Evolutionary conservation across 1,284 basidiomycete genomes (phyloP).

Genomic region (Ganoderma leucocontextum): DNA sequence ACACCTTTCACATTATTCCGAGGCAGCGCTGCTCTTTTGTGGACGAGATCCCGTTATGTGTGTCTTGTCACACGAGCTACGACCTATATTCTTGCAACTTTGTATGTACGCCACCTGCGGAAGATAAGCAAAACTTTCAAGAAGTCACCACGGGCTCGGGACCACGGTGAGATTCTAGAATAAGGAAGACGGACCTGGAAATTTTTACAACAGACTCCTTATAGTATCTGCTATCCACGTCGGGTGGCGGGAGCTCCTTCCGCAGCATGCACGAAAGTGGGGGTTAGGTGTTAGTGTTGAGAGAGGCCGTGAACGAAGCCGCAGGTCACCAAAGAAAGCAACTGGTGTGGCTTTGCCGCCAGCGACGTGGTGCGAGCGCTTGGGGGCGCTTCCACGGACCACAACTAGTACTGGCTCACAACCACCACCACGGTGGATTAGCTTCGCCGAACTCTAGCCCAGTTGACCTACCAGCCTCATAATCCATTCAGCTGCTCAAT

Average conservation of each 20-base stretch:
- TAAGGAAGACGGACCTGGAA: constrained; percentile 16
- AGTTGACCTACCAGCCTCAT: neutral
- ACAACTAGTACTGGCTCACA: neutral
- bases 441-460: neutral
- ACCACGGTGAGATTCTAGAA: constrained; percentile 13
- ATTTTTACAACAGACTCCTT: constrained; percentile 15
- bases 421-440: constrained; percentile 2
- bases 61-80: constrained; percentile 16
- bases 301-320: neutral
- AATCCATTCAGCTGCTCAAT: neutral
- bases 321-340: constrained; percentile 10
- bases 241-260: constrained; percentile 10
- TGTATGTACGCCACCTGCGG: constrained; percentile 16
- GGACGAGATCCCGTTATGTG: constrained; percentile 1
- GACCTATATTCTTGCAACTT: neutral
- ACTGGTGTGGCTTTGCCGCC: neutral
- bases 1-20: constrained; percentile 1
- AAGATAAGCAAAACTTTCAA: constrained; percentile 12
- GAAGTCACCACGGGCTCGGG: constrained; percentile 1
- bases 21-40: neutral
- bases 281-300: neutral
- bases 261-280: constrained; percentile 10
- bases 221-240: neutral
- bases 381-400: no score
- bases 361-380: neutral